Base-by-base conservation (phyloP, 805 yeast genomes). In the Phaffomyces antillensis region DNA sequence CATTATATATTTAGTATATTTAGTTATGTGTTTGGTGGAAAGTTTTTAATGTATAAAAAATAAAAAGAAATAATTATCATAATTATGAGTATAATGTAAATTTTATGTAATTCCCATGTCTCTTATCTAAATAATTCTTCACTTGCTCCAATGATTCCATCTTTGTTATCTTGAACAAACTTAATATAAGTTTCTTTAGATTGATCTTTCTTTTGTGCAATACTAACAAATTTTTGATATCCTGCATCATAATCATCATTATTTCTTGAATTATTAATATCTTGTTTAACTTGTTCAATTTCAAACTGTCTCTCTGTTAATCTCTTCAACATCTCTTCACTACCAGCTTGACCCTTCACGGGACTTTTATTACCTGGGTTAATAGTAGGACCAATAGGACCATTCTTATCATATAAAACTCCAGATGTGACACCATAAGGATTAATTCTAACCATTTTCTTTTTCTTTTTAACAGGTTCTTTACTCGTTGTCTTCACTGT, bases 151-250 rank as follows among this genome's bases (percentile, higher is more conserved):
- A 16, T 32, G 35, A 32, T n/a, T 32, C 35, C 30, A 2, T 34
- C 40, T 26, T 45, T 37, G 37, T 47, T 45, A 10, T 51, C 51
- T 6, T 48, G 47, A 7, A 56, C 50, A 44, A 57, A 55, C 33
- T 44, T 48, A 18, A 43, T 40, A 33, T 53, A 49, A 37, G 38
- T 42, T 12, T 43, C 48, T 26, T 48, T 36, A 30, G 51, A 51
- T 13, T 43, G 41, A n/a, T 54, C 58, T 23, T 42, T 48, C 23
- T 41, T 48, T 6, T 32, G 20, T 2, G 60, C 62, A 15, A 42
- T 48, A 7, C 48, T 54, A 43, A 59, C 46, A 39, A 56, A 59
- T n/a, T 46, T 42, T 18, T 52, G 43, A 37, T 53, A 55, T 28
- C 15, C 12, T 8, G 15, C 30, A 25, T 50, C 24, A 28, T 41